Evolutionary conservation across 805 yeast species (phyloP).

Genomic region (Soucietia sequanensis): DNA sequence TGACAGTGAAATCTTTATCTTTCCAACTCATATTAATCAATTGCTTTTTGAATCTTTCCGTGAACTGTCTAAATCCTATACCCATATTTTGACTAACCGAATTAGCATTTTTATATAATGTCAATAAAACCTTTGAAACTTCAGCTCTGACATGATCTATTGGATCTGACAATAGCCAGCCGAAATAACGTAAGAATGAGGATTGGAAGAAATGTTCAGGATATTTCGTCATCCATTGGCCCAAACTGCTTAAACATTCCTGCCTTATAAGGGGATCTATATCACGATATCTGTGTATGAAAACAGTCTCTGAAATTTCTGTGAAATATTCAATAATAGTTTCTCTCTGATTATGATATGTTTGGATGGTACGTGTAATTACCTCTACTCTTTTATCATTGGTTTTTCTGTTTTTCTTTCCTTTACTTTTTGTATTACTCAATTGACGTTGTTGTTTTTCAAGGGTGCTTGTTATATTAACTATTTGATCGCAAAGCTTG

Average conservation of each 20-base stretch:
- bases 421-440: slow-evolving; percentile 21
- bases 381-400: slow-evolving; percentile 46
- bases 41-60: slow-evolving; percentile 68
- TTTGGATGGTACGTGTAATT: slow-evolving; percentile 40
- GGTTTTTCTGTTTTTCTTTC: slow-evolving; percentile 12
- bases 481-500: slow-evolving; percentile 52
- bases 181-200: slow-evolving; percentile 70
- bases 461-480: slow-evolving; percentile 29
- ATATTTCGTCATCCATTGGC: slow-evolving; percentile 67
- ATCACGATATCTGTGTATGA: slow-evolving; percentile 79
- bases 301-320: slow-evolving; percentile 65
- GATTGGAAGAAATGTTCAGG: slow-evolving; percentile 74
- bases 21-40: slow-evolving; percentile 54
- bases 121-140: slow-evolving; percentile 55
- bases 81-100: slow-evolving; percentile 26
- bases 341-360: slow-evolving; percentile 43
- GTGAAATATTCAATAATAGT: slow-evolving; percentile 55
- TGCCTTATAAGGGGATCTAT: slow-evolving; percentile 68
- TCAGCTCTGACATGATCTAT: slow-evolving; percentile 60
- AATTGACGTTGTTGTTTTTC: slow-evolving; percentile 48
- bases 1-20: slow-evolving; percentile 51
- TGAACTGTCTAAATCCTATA: slow-evolving; percentile 74
- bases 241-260: slow-evolving; percentile 62
- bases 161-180: slow-evolving; percentile 82
- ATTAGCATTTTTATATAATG: slow-evolving; percentile 38